A percentile compares a stretch with the other conserved stretches of the same genome.
Conservation (phyloP, 2,329 filamentous ascomycete species). For the Fragosphaeria purpurea region DNA sequence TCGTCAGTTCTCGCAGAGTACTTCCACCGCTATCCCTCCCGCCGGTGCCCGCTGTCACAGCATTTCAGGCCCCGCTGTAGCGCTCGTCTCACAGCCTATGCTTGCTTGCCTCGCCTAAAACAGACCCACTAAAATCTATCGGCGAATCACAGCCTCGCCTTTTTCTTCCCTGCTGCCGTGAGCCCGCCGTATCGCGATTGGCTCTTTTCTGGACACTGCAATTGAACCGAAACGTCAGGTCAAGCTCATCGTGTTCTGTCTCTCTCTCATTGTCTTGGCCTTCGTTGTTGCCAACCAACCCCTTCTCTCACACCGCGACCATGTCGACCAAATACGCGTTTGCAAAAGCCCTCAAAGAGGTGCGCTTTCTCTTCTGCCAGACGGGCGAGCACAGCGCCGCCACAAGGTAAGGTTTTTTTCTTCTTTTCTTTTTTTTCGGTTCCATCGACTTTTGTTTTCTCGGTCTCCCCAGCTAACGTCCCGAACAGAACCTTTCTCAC, state of each 20-base stretch:
- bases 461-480: background rate
- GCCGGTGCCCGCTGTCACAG: no score
- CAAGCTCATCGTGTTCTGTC: no score
- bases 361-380: conserved; percentile 96
- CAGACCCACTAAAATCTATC: no score
- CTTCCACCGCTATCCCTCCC: no score
- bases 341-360: conserved; percentile 77
- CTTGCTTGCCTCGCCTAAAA: no score
- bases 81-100: no score
- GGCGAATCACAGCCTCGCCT: conserved; percentile 8
- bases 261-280: conserved; percentile 4
- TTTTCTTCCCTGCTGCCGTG: background rate
- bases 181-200: conserved; percentile 3
- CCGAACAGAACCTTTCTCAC: conserved; percentile 69
- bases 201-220: background rate
- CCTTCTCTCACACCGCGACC: conserved; percentile 16
- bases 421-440: background rate
- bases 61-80: no score
- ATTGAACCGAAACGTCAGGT: no score
- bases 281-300: background rate
- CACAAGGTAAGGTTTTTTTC: conserved; percentile 55
- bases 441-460: background rate
- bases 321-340: conserved; percentile 96
- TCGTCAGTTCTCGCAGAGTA: no score
- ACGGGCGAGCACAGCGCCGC: conserved; percentile 83